These are phyloP conservation scores for Penicillium pulvis DNA, from an alignment of 495 filamentous ascomycete species.

Conservation along the genomic window DNA sequence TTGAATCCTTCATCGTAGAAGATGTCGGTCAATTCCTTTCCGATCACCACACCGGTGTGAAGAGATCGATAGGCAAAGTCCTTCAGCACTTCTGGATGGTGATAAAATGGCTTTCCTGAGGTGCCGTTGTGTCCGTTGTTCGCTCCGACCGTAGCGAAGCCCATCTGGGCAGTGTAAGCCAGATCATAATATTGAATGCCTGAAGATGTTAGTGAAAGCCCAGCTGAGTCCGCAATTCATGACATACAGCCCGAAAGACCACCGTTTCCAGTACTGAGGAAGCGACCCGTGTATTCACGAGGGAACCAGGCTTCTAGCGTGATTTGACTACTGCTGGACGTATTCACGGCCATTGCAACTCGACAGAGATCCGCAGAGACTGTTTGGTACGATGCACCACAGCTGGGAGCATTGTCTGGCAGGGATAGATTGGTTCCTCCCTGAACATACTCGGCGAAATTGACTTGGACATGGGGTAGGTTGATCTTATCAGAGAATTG, in stretches of 20 bases:
- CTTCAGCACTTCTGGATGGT: slow-evolving; percentile 51
- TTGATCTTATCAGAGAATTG: slow-evolving; percentile 37
- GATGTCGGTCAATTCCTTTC: slow-evolving; percentile 48
- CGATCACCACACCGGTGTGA: slow-evolving; percentile 55
- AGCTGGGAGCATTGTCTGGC: slow-evolving; percentile 48
- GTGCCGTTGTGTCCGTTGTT: slow-evolving; percentile 63
- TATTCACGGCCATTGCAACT: slow-evolving; percentile 56
- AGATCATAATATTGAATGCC: slow-evolving; percentile 52
- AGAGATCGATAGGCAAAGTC: slow-evolving; percentile 52
- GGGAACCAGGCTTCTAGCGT: slow-evolving; percentile 63
- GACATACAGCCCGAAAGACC: slow-evolving; percentile 56
- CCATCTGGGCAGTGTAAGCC: slow-evolving; percentile 43
- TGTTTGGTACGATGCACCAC: slow-evolving; percentile 39
- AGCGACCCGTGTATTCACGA: slow-evolving; percentile 49
- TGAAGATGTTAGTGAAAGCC: slow-evolving; percentile 12
- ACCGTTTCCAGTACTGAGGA: slow-evolving; percentile 59
- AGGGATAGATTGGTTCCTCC: slow-evolving; percentile 52
- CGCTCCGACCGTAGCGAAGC: slow-evolving; percentile 58
- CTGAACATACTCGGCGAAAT: slow-evolving; percentile 44
- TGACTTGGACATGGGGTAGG: slow-evolving; percentile 39
- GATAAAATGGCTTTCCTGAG: slow-evolving; percentile 50
- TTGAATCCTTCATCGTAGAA: slow-evolving; percentile 49
- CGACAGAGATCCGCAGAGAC: slow-evolving; percentile 57
- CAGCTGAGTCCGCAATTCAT: neutral
- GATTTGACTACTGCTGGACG: slow-evolving; percentile 55